Evolutionary conservation across 129 eudicot species (phyloP), one percentile per base, ranked within the genome.

Genomic region (Rutidosis leptorrhynchoides): DNA sequence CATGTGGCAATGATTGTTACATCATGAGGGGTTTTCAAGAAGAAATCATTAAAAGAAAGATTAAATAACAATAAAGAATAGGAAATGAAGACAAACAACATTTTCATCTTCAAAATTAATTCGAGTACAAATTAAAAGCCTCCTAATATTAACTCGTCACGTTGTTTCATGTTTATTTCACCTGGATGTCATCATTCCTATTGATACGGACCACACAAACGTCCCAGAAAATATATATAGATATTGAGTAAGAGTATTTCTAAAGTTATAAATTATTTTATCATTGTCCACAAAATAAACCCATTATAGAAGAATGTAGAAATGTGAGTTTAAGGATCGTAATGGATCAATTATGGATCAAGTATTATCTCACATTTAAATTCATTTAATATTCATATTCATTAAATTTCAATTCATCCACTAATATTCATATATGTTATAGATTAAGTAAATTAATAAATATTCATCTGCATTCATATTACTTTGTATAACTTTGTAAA

Each of bases 101-200:
- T 19, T 0, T 40, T 42, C 25, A 26, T 25, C 52, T 65, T 69
- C 45, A 25, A n/a, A n/a, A n/a, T n/a, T n/a, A n/a, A 40, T 24
- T 69, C 74, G 26, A 37, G 11, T 55, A 58, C 14, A 19, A 37
- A 57, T 69, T 69, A 40, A 69, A 56, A 19, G 43, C 64, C 57
- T 35, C 20, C 33, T 22, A 14, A 49, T 19, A 16, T 26, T 35
- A 12, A 56, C 55, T 35, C 26, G 26, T 20, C 46, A 8, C 45
- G 15, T 29, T 59, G 24, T 59, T 30, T 29, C 17, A 22, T 59
- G 23, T 59, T 59, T 59, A 28, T 7, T 30, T 16, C 20, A 16
- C 42, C 2, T 10, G 14, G 29, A 12, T 2, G 24, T 7, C 37
- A 28, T 58, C n/a, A 58, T 26, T 59, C n/a, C 60, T 10, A 7